Percentiles rank a stretch among this genome's conserved stretches.
These are phyloP conservation scores for Vinca major DNA, from an alignment of 305 asterid genomes.

Conservation along the genomic window DNA sequence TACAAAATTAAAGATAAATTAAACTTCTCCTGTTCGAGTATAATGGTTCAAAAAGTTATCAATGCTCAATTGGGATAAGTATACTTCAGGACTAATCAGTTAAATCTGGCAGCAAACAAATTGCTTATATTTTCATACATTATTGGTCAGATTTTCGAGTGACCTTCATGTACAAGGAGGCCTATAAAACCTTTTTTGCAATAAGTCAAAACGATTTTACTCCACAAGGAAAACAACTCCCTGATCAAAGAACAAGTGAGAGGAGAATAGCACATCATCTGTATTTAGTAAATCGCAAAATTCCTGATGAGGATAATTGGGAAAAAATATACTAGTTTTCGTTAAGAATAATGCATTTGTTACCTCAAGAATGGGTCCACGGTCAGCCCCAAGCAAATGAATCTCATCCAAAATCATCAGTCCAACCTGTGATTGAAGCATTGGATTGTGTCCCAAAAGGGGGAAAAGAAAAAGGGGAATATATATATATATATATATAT, in stretches of 20 bases:
- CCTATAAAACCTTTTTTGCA: background rate
- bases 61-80: background rate
- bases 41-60: background rate
- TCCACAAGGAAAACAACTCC: background rate
- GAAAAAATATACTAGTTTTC: too few species aligned
- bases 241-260: background rate
- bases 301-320: background rate
- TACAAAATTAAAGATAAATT: background rate
- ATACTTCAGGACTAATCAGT: background rate
- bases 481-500: background rate
- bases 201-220: background rate
- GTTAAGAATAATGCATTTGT: constrained; percentile 10
- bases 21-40: background rate
- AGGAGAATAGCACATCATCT: background rate
- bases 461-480: background rate
- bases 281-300: background rate
- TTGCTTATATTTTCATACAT: background rate
- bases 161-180: background rate
- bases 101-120: background rate
- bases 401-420: constrained; percentile 95
- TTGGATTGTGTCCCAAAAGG: background rate
- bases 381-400: constrained; percentile 98
- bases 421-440: constrained; percentile 58
- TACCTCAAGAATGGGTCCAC: constrained; percentile 99
- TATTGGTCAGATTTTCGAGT: background rate